Evolutionary conservation across 2,329 filamentous ascomycete species (phyloP).

Genomic region (Cladosporium sp.): DNA sequence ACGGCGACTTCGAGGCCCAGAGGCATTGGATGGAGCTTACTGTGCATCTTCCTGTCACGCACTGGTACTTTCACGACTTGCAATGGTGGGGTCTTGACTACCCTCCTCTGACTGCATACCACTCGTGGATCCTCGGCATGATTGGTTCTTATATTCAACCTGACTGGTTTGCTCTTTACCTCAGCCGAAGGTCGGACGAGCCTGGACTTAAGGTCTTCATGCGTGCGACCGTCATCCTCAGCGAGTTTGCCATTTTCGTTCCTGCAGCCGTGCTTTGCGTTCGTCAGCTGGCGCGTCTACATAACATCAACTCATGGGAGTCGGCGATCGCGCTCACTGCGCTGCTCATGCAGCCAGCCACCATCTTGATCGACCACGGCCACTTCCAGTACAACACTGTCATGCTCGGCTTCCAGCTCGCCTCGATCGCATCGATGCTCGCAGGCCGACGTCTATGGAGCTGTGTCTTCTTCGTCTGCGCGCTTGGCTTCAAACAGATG

Average conservation of each 20-base stretch:
- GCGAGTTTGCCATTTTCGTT: constrained; percentile 85
- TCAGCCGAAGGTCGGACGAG: constrained; percentile 77
- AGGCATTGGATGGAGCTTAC: constrained; percentile 99
- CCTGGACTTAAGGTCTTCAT: constrained; percentile 86
- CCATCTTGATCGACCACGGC: constrained; percentile 88
- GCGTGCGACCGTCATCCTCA: constrained; percentile 85
- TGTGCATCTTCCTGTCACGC: constrained; percentile 77
- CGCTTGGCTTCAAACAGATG: constrained; percentile 99
- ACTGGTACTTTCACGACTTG: constrained; percentile 97
- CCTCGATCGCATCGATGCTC: constrained; percentile 82
- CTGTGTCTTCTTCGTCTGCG: constrained; percentile 86
- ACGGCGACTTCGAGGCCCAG: constrained; percentile 96
- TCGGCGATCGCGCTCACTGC: constrained; percentile 80
- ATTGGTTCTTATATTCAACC: constrained; percentile 75
- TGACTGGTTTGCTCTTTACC: constrained; percentile 80
- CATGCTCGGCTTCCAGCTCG: constrained; percentile 88
- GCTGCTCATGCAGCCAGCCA: constrained; percentile 85
- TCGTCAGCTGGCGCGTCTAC: constrained; percentile 71
- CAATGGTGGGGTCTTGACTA: constrained; percentile 99
- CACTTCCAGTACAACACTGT: constrained; percentile 99
- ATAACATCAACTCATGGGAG: constrained; percentile 73
- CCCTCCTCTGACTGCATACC: constrained; percentile 93
- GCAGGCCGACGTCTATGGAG: constrained; percentile 83
- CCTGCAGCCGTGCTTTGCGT: constrained; percentile 83
- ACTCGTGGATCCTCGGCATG: constrained; percentile 91